These are phyloP conservation scores for Tulasnella sp. DNA, from an alignment of 768 basidiomycete genomes.

Conservation along the genomic window DNA sequence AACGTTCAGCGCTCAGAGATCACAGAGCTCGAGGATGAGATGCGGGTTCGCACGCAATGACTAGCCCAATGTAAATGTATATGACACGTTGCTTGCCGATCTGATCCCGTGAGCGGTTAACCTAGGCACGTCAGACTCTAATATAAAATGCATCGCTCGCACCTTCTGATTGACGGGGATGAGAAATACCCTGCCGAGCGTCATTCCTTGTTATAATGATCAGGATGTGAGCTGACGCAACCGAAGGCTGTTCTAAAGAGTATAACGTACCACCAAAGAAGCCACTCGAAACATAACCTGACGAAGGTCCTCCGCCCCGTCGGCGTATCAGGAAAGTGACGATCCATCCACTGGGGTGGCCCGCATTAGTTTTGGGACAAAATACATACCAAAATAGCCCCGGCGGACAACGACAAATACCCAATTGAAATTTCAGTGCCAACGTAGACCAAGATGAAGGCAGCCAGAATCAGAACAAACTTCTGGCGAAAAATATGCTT, in stretches of 20 bases:
- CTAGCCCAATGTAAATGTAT: conserved; percentile 32
- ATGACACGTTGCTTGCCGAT: conserved; percentile 33
- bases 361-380: too few species aligned
- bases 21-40: neutral
- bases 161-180: conserved; percentile 45
- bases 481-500: conserved; percentile 44
- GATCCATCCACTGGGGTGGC: conserved; percentile 26
- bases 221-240: neutral
- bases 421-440: conserved; percentile 23
- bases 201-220: conserved; percentile 34
- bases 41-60: conserved; percentile 24
- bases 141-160: too few species aligned
- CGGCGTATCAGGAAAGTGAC: conserved; percentile 25
- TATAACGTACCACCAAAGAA: conserved; percentile 30
- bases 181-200: conserved; percentile 45
- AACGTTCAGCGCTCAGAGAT: neutral
- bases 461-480: conserved; percentile 42
- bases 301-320: conserved; percentile 22
- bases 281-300: conserved; percentile 32
- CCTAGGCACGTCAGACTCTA: neutral
- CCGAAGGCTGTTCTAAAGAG: neutral
- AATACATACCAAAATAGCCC: neutral
- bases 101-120: neutral
- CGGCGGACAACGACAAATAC: neutral
- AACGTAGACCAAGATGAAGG: conserved; percentile 23